phyloP scores from a whole-genome alignment of 2,329 filamentous ascomycete species.

The Nemania abortiva region DNA sequence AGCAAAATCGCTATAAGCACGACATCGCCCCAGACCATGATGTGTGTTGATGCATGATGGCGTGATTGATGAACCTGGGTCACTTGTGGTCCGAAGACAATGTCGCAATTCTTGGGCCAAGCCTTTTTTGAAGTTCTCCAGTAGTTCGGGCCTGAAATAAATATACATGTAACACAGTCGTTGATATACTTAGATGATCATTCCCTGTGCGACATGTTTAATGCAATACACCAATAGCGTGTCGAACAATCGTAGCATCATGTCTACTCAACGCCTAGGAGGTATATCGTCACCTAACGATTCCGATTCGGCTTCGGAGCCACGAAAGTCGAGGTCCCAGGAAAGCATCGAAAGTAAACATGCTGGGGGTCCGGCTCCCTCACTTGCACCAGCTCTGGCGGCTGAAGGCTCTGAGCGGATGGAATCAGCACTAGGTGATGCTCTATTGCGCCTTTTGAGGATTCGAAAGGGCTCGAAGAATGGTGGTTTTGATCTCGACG shows the following conservation, averaged over 20 bases:
- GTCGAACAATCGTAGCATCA: constrained; percentile 27
- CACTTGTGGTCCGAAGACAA: constrained; percentile 18
- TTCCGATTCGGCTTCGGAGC: constrained; percentile 37
- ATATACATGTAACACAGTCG: constrained; percentile 21
- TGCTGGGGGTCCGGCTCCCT: constrained; percentile 18
- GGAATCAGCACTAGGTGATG: constrained; percentile 52
- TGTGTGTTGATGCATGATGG: constrained; percentile 34
- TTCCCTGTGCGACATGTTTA: constrained; percentile 8
- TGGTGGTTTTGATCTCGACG: constrained; percentile 49
- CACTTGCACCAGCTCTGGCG: constrained; percentile 45
- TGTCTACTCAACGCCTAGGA: constrained; percentile 37
- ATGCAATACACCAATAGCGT: constrained; percentile 13
- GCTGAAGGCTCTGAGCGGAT: constrained; percentile 46
- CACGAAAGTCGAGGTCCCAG: constrained; percentile 29
- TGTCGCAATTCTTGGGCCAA: constrained; percentile 28
- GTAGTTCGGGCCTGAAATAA: constrained; percentile 1
- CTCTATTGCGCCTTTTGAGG: constrained; percentile 50
- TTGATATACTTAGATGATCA: constrained; percentile 12
- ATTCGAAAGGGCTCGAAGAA: constrained; percentile 51
- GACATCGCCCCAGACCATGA: constrained; percentile 25
- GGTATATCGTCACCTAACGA: constrained; percentile 17
- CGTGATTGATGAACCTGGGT: constrained; percentile 26
- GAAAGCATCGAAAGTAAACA: constrained; percentile 30
- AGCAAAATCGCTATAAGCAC: constrained; percentile 17
- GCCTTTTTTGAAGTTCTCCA: constrained; percentile 9